Conservation (phyloP, 306 rosid genomes). For the Erythrophleum fordii region DNA sequence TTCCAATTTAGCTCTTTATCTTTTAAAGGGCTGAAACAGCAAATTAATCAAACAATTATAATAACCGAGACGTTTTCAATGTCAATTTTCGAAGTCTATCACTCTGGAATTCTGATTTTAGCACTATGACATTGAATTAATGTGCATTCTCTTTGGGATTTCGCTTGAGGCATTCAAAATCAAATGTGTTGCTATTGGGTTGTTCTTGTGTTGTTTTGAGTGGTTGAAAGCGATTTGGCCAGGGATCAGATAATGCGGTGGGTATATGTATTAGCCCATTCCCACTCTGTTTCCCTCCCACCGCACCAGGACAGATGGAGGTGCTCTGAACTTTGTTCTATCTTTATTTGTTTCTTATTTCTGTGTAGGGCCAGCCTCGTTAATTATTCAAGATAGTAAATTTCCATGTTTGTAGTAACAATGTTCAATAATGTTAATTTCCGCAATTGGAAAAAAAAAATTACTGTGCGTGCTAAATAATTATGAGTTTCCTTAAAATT, state of each 20-base stretch:
- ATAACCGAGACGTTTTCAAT: background rate
- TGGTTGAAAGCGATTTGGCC: background rate
- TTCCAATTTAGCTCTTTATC: background rate
- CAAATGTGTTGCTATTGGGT: background rate
- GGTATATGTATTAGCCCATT: slow-evolving; percentile 42
- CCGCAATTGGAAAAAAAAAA: background rate
- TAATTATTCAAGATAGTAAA: background rate
- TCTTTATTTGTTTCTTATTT: slow-evolving; percentile 28
- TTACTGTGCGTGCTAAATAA: background rate
- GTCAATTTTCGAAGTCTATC: background rate
- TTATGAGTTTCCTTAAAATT: slow-evolving; percentile 8
- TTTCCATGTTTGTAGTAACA: background rate
- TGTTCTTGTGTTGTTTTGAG: slow-evolving; percentile 1
- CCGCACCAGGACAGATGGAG: slow-evolving; percentile 22
- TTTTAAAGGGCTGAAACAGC: background rate
- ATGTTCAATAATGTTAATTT: background rate
- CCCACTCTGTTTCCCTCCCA: slow-evolving; percentile 30
- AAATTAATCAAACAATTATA: background rate
- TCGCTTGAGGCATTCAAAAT: background rate
- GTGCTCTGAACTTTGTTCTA: slow-evolving; percentile 40
- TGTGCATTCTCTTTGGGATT: background rate
- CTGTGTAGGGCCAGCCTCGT: slow-evolving; percentile 4
- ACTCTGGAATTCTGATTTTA: background rate
- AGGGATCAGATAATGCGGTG: background rate
- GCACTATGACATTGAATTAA: slow-evolving; percentile 4